Evolutionary conservation across 106 monocot species (phyloP), one percentile per base, ranked within the genome.

Genomic region (Allium fistulosum): DNA sequence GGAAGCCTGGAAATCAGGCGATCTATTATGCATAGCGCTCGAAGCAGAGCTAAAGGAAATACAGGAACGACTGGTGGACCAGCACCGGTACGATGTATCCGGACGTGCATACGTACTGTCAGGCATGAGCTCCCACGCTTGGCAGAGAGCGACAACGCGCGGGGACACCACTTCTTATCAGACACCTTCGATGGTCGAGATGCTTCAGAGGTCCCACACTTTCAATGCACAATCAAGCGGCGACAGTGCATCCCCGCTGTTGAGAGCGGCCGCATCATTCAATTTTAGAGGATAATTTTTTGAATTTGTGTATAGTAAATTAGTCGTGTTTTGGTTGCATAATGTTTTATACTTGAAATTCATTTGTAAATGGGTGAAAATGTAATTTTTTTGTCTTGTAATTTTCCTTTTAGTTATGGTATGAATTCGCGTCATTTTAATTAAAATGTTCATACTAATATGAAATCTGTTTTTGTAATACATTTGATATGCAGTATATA

Each of bases 51-150:
- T 79, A 48, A 63, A 63, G 63, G 79, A 74, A 70, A 69, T 79
- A 68, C 79, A 74, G 62, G 73, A 79, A 48, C 61, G 79, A 69
- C 68, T 79, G 79, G 48, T 48, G 10, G 65, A 58, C 69, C 56
- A 69, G 56, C 74, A 69, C 46, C 45, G 61, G 17, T 79, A 79
- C 11, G 65, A 79, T 26, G 68, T 49, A 28, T 74, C 69, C n/a
- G 79, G 79, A 4, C 61, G 79, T 7, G 79, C 79, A 2, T 79
- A 79, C 47, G 62, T 79, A 5, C 74, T 79, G 3, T 68, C 79
- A 3, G 77, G 77, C 17, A 48, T 79, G 63, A 79, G 79, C 64
- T 79, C 79, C 4, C 79, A 79, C 58, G 63, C 69, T 0, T 65
- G 57, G 79, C 79, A 79, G 74, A 62, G 79, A 49, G 79, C 79